These are phyloP conservation scores for Dryadomyces sulphureus DNA, from an alignment of 2,329 filamentous ascomycete species.

Conservation along the genomic window DNA sequence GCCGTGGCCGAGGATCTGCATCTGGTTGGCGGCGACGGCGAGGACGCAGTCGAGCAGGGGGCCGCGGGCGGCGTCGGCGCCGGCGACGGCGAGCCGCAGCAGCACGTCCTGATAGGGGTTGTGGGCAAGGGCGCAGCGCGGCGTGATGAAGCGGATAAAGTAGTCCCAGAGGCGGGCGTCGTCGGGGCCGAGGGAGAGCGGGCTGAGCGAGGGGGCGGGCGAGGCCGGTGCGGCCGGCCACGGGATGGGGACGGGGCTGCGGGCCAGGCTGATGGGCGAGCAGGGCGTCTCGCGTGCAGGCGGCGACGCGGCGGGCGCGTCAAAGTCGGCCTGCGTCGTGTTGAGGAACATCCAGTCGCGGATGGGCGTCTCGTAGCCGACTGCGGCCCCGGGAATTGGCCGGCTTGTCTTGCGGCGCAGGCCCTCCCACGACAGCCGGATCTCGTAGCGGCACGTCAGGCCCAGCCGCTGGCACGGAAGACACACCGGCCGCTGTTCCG, in stretches of 20 bases:
- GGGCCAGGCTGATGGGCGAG: background rate
- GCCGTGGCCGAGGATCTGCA: slow-evolving; percentile 1
- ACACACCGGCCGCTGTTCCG: slow-evolving; percentile 1
- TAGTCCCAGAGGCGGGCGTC: background rate
- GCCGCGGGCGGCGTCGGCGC: background rate
- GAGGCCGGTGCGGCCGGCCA: background rate
- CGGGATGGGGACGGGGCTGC: background rate
- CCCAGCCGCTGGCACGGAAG: slow-evolving; percentile 1
- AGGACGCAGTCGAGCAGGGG: slow-evolving; percentile 15
- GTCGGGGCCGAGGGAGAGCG: background rate
- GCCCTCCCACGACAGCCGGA: background rate
- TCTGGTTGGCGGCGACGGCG: slow-evolving; percentile 15
- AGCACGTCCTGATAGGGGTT: background rate
- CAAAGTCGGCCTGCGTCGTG: slow-evolving; percentile 5
- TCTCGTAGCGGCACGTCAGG: background rate
- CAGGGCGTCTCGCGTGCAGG: background rate
- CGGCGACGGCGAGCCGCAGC: background rate
- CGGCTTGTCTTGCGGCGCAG: background rate
- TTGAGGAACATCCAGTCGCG: slow-evolving; percentile 9
- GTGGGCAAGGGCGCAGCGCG: background rate
- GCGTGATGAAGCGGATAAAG: background rate
- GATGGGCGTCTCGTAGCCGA: background rate
- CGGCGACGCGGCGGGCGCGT: too few relatives aligned
- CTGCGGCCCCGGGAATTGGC: background rate
- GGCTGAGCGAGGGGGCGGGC: background rate